Evolutionary conservation across 306 rosid genomes (phyloP).

Genomic region (Medicago arabica): DNA sequence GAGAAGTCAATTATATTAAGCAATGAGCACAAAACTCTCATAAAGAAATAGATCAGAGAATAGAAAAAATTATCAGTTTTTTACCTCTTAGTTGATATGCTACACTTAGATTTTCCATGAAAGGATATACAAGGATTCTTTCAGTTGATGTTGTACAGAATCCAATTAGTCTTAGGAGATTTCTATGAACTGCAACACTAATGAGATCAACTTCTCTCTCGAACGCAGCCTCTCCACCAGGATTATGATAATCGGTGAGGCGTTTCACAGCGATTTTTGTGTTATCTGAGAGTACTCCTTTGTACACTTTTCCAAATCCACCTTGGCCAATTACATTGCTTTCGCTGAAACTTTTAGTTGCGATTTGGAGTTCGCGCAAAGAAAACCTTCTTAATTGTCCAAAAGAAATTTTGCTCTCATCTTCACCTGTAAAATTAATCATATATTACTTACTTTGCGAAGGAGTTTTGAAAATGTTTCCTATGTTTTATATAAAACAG

Average conservation of each 20-base stretch:
- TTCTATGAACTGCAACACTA: constrained; percentile 90
- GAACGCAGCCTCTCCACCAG: constrained; percentile 96
- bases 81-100: constrained; percentile 92
- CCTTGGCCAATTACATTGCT: constrained; percentile 93
- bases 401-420: constrained; percentile 65
- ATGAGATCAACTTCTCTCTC: constrained; percentile 85
- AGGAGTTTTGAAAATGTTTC: neutral
- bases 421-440: constrained; percentile 67
- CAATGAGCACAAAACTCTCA: constrained; percentile 10
- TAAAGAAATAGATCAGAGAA: neutral
- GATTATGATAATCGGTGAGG: constrained; percentile 74
- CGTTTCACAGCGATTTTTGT: constrained; percentile 87
- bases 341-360: constrained; percentile 80
- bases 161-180: constrained; percentile 85
- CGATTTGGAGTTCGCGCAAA: constrained; percentile 82
- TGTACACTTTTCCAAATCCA: constrained; percentile 96
- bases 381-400: constrained; percentile 87
- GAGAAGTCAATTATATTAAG: constrained; percentile 16
- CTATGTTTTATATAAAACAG: neutral
- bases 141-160: constrained; percentile 79
- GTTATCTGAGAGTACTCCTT: constrained; percentile 74
- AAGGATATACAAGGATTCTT: constrained; percentile 95
- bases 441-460: neutral
- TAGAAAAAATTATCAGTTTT: constrained; percentile 29
- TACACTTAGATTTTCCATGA: constrained; percentile 93